phyloP scores from a whole-genome alignment of 495 filamentous ascomycete species.

The Penicillium soppii region DNA sequence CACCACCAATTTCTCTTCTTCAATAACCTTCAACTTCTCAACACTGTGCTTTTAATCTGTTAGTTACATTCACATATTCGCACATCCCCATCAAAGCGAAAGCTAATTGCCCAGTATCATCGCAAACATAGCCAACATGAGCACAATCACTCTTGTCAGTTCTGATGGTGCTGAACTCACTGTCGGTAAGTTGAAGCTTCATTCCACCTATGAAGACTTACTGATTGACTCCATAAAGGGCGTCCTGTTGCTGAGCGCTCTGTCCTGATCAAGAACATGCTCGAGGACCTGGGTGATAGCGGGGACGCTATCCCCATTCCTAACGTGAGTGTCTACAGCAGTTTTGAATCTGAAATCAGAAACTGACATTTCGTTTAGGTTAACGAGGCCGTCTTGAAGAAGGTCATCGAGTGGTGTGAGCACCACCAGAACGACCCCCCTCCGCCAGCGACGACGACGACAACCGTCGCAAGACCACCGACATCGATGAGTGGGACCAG shows the following conservation, averaged over 20 bases:
- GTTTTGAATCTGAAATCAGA: background rate
- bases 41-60: background rate
- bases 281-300: constrained; percentile 84
- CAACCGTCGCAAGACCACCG: constrained; percentile 93
- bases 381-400: constrained; percentile 87
- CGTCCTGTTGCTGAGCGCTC: constrained; percentile 86
- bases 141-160: constrained; percentile 52
- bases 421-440: constrained; percentile 89
- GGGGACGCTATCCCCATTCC: constrained; percentile 76
- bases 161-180: constrained; percentile 55
- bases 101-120: too few species aligned
- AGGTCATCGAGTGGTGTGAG: constrained; percentile 96
- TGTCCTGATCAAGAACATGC: constrained; percentile 94
- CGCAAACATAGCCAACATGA: too few species aligned
- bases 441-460: constrained; percentile 86
- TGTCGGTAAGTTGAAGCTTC: constrained; percentile 49
- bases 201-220: background rate
- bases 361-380: constrained; percentile 54
- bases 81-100: background rate
- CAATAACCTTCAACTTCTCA: background rate
- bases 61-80: background rate
- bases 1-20: background rate
- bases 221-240: constrained; percentile 50
- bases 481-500: constrained; percentile 99
- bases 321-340: constrained; percentile 60